phyloP scores from a whole-genome alignment of 1,284 basidiomycete genomes.

The Porodaedalea pini region DNA sequence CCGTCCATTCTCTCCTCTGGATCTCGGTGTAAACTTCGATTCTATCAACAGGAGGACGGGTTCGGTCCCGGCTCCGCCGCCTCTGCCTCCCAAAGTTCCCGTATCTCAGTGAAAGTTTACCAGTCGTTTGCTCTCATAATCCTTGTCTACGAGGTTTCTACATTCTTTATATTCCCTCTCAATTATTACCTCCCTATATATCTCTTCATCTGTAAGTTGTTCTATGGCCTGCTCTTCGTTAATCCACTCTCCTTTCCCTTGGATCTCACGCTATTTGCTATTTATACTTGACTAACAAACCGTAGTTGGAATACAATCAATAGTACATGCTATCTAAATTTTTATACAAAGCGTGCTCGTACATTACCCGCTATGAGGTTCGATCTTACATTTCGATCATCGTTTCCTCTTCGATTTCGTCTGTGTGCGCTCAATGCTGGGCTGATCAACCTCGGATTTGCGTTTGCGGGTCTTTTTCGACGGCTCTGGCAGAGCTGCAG shows the following conservation, averaged over 20 bases:
- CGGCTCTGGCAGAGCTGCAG: background rate
- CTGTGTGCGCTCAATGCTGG: constrained; percentile 5
- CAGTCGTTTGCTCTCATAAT: background rate
- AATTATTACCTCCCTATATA: background rate
- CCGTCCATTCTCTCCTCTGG: constrained; percentile 28
- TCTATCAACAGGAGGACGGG: constrained; percentile 12
- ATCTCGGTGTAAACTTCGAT: constrained; percentile 23
- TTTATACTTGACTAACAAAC: too few relatives aligned
- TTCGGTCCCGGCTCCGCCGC: constrained; percentile 14
- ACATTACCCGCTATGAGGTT: too few relatives aligned
- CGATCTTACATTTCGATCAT: constrained; percentile 16
- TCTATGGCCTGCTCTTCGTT: background rate
- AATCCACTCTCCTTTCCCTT: too few relatives aligned
- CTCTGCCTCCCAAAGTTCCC: constrained; percentile 28
- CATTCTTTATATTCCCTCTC: background rate
- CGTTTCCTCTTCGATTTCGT: constrained; percentile 27
- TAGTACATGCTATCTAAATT: too few relatives aligned
- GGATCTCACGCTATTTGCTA: too few relatives aligned
- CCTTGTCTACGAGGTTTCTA: background rate
- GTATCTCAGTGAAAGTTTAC: constrained; percentile 8
- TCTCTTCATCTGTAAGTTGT: background rate
- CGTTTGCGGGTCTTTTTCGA: constrained; percentile 16
- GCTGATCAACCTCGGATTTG: constrained; percentile 18
- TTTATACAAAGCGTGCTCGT: too few relatives aligned
- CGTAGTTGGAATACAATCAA: too few relatives aligned